Evolutionary conservation across 139 green algal species (phyloP), one percentile per base, ranked within the genome.

Genomic region (Chlorella sorokiniana): DNA sequence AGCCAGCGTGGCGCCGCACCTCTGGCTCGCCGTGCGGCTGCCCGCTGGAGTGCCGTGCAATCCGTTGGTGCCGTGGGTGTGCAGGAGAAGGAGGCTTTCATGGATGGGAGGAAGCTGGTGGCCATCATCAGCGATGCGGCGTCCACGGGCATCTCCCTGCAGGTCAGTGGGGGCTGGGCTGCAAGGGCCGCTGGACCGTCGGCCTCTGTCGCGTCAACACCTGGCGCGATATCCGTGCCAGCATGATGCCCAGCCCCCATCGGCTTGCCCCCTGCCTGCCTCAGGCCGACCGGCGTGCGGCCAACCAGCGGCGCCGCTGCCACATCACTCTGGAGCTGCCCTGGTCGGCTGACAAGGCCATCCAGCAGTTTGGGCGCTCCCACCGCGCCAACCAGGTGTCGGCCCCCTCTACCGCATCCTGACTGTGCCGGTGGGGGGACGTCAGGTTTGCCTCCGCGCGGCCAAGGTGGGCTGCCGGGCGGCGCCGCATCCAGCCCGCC

Each of bases 321-420:
- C 94, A 98, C 88, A 85, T 98, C 56, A 98, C 94, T 31, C 91
- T 98, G 22, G 95, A 98, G 89, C 90, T 98, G 75, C 94, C 95
- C 52, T 98, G 95, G 94, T 88, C 64, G 4, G 95, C 78, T 8
- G 95, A 98, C 86, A 97, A 97, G 82, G 92, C 95, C 56, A 94
- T 98, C 48, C 95, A 98, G 86, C 95, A 98, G 88, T 92, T 98
- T 35, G 95, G 95, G 35, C 72, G 86, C 52, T 89, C 81, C 3
- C 65, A 72, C 37, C 65, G 65, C 20, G 65, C 65, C 37, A 72
- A 72, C 65, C 71, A 67, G 71, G 48, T 78, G 22, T 78, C 51
- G 22, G 48, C 71, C 7, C 73, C 37, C 73, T 52, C 37, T 94
- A 85, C 86, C 91, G 90, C 83, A 91, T 98, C 73, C 69, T 95